Percentiles rank a stretch among this genome's conserved stretches.
Evolutionary conservation across 805 yeast species (phyloP).

Genomic region (Scheffersomyces spartinae): DNA sequence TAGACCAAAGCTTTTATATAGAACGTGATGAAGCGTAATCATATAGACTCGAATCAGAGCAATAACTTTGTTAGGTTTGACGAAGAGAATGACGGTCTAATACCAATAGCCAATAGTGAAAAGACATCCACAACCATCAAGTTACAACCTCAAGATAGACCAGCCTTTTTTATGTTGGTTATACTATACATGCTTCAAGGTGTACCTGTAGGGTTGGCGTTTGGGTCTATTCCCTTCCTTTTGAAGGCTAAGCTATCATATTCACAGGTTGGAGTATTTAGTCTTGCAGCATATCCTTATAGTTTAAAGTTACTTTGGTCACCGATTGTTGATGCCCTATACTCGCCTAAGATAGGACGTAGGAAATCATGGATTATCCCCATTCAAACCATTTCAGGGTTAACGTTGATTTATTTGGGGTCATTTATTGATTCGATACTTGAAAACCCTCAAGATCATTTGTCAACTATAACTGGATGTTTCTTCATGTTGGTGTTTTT

Average conservation of each 20-base stretch:
- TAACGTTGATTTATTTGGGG: conserved; percentile 59
- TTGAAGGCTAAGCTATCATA: conserved; percentile 74
- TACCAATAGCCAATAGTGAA: too few species aligned
- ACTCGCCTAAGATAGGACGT: conserved; percentile 57
- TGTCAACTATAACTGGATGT: conserved; percentile 48
- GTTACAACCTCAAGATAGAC: too few species aligned
- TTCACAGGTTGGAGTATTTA: conserved; percentile 82
- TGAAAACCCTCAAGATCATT: conserved; percentile 36
- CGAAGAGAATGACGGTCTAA: conserved; percentile 23
- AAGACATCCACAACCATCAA: too few species aligned
- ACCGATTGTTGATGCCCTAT: conserved; percentile 88
- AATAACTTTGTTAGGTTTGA: conserved; percentile 13
- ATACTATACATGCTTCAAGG: conserved; percentile 81
- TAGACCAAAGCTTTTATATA: background rate
- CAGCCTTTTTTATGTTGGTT: conserved; percentile 64
- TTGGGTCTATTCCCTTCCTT: conserved; percentile 88
- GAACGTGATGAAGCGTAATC: conserved; percentile 4
- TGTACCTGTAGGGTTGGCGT: conserved; percentile 92
- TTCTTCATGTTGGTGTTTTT: conserved; percentile 74
- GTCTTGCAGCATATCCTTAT: conserved; percentile 91
- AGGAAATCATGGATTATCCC: conserved; percentile 93
- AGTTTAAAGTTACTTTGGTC: conserved; percentile 90
- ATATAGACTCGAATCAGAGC: conserved; percentile 12
- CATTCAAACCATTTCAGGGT: conserved; percentile 70
- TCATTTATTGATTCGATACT: conserved; percentile 37